Evolutionary conservation across 2,329 filamentous ascomycete species (phyloP), one percentile per base, ranked within the genome.

Genomic region (Hypoxylon sp.): DNA sequence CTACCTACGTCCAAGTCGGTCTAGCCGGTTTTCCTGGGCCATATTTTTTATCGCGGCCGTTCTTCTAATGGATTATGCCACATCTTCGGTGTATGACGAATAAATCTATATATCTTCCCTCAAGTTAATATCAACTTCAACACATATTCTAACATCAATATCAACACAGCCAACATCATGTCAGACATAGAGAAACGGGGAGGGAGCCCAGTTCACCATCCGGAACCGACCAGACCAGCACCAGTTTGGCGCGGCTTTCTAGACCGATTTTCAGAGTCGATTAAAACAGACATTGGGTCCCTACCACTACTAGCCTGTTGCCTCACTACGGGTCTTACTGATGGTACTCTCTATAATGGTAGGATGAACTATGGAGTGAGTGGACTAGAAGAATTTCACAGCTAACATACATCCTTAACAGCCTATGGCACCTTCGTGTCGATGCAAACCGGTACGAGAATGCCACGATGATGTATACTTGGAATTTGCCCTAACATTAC

Each of bases 341-440:
- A 66, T 50, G 63, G 64, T 12, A 66, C 64, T 16, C 47, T 67
- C 3, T 65, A 63, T 15, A 65, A 64, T 17, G 63, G 64, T 65
- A 23, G 19, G 60, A 40, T 11, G 6, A 16, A 13, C 12, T 11
- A 41, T 21, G 30, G 7, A 13, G 8, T 4, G 17, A 16, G 20
- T 3, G 20, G 3, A 9, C 8, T n/a, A 5, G n/a, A 5, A 25
- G 13, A 5, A 19, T 5, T 4, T 15, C 19, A 21, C 25, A 30
- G 25, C 32, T 48, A 16, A 52, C 48, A 37, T n/a, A 44, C 21
- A 20, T 12, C 16, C 9, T 17, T 26, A 9, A 5, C 23, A 75
- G 72, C 72, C 4, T 75, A 74, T 34, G 69, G 71, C 17, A 75
- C 72, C 8, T 75, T 75, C 48, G 72, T 75, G 7, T 73, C 71